Evolutionary conservation across 176 grass and related monocot genomes (phyloP).

Genomic region (Aegilops speltoides): DNA sequence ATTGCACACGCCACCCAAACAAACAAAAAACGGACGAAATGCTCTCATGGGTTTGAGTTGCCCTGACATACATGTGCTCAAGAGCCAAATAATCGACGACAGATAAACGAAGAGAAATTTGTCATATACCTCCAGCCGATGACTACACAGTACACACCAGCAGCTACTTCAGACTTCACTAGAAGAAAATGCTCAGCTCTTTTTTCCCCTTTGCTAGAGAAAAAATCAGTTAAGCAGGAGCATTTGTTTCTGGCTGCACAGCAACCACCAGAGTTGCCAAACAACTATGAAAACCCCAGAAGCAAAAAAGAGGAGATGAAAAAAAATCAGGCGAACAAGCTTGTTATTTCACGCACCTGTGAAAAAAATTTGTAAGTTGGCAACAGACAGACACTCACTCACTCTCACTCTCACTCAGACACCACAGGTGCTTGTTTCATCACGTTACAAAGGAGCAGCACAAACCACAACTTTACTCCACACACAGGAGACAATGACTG

Average conservation of each 20-base stretch:
- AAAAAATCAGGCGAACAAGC: not conserved
- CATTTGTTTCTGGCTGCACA: not conserved
- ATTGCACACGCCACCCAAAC: too few relatives aligned
- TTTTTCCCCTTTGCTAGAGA: not conserved
- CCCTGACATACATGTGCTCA: not conserved
- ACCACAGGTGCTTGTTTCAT: constrained; percentile 12
- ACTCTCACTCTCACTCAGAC: not conserved
- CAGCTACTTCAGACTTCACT: not conserved
- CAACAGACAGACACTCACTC: constrained; percentile 16
- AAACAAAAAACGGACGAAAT: too few relatives aligned
- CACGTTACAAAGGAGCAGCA: constrained; percentile 39
- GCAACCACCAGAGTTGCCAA: not conserved
- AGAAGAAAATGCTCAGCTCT: not conserved
- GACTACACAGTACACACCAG: not conserved
- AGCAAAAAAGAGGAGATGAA: not conserved
- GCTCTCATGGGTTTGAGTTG: too few relatives aligned
- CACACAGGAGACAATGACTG: constrained; percentile 3
- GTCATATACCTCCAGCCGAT: not conserved
- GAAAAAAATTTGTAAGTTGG: constrained; percentile 25
- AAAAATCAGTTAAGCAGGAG: not conserved
- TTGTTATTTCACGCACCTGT: constrained; percentile 39
- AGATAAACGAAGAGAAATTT: not conserved
- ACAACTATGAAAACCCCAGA: not conserved
- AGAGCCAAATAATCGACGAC: not conserved
- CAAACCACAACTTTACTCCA: constrained; percentile 32